These are phyloP conservation scores for Borealophlyctis nickersoniae DNA, from an alignment of 192 early-diverging fungal genomes.

Conservation along the genomic window DNA sequence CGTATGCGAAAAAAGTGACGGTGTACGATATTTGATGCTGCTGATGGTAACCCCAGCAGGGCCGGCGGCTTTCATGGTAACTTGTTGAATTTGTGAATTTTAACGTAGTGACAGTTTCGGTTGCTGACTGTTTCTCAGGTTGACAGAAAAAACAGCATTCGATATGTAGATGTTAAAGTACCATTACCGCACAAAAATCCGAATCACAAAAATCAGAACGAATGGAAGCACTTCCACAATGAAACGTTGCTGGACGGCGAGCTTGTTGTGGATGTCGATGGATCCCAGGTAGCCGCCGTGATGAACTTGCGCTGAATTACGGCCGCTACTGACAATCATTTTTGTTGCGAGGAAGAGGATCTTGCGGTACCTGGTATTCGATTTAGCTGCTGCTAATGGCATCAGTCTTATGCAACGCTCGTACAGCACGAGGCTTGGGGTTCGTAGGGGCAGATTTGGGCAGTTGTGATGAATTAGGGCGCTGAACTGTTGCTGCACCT, in stretches of 20 bases:
- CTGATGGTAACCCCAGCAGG: slow-evolving; percentile 18
- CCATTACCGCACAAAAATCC: slow-evolving; percentile 42
- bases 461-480: not conserved
- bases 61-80: slow-evolving; percentile 39
- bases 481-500: slow-evolving; percentile 5
- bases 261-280: slow-evolving; percentile 73
- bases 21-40: slow-evolving; percentile 48
- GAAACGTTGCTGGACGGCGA: slow-evolving; percentile 89
- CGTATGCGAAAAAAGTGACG: slow-evolving; percentile 58
- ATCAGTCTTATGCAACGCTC: slow-evolving; percentile 48
- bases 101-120: no score
- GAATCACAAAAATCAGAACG: slow-evolving; percentile 19
- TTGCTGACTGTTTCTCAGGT: slow-evolving; percentile 36
- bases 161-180: slow-evolving; percentile 48
- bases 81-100: not conserved
- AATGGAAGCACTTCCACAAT: slow-evolving; percentile 48
- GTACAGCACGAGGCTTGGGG: slow-evolving; percentile 67
- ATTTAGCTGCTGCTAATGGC: slow-evolving; percentile 59
- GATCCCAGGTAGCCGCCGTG: slow-evolving; percentile 28
- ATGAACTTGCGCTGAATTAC: not conserved
- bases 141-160: slow-evolving; percentile 84
- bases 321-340: not conserved
- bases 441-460: slow-evolving; percentile 27
- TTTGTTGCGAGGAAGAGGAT: slow-evolving; percentile 11
- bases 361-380: slow-evolving; percentile 51